Base-by-base conservation (phyloP, 1,284 basidiomycete species). In the Sporisorium exsertum region DNA sequence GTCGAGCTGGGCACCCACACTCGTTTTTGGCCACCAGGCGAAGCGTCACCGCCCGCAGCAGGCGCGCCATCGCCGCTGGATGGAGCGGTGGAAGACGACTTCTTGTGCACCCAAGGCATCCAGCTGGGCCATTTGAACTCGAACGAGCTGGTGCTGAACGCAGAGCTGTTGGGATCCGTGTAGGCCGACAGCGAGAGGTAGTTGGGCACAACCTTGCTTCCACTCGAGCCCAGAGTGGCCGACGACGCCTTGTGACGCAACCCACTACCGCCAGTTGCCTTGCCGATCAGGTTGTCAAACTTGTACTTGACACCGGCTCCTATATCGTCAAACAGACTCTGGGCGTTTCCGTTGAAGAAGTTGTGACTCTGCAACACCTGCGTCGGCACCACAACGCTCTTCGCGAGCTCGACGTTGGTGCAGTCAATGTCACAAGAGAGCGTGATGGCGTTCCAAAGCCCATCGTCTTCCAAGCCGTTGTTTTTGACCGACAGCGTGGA, bases 1-100 rank as follows among this genome's bases (percentile, higher is more conserved):
- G 80, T 80, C 2, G 72, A 33, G 27, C 60, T 66, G 24, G 81
- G 77, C 12, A 82, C 53, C 81, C 81, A 82, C 24, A 82, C 65
- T 20, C 81, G 68, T 52, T 82, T 82, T 24, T 67, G 57, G 8
- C 77, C 79, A 27, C 60, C 64, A 4, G 64, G 45, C 2, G 33
- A 35, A 2, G 58, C 46, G n/a, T 50, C 27, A 16, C 47, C 26
- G 27, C 27, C 49, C 1, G 57, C 37, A 5, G 46, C 40, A 9
- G 57, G 35, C 10, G 56, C 9, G 9, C n/a, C 40, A 3, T 20
- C 37, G 3, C 51, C 37, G 3, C 51, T 47, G 8, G 53, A 10
- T 9, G 66, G 22, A 1, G 45, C 42, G 8, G 65, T 43, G 2
- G 66, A 18, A 0, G 65, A 27, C 0, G 55, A 18, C 16, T 72